Base-by-base conservation (phyloP, 2,329 filamentous ascomycete genomes). In the Colletotrichum plurivorum region DNA sequence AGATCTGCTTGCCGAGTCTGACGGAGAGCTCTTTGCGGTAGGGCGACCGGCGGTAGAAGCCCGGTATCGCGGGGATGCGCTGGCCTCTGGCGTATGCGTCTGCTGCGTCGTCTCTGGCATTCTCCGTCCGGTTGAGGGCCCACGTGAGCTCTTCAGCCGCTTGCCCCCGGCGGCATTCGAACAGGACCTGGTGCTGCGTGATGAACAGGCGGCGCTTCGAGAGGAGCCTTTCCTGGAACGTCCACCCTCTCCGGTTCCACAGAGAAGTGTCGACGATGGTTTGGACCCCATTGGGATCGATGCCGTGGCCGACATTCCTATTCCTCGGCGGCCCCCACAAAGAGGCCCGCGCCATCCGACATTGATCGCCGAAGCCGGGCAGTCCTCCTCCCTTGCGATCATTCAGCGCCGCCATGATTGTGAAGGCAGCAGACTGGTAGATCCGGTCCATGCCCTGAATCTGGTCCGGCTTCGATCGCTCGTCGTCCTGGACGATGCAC, bases 401-500 rank as follows among this genome's bases (percentile, higher is more conserved):
- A 8, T 80, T 79, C 18, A 79, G 72, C 1, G 81, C 82, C 1
- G 81, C 81, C 39, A 84, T 76, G 7, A 85, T 80, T 13, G 81
- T 82, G 31, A 85, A 78, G 54, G 81, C 80, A 5, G 84, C 79
- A 56, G 83, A 81, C 25, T 79, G 74, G 72, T 84, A 85, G 48
- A 85, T 76, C 56, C 77, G 80, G 22, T 81, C 82, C 83, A 85
- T 85, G 69, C 83, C 77, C 27, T 76, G 74, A 49, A 83, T 75
- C 59, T 84, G 80, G 15, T 75, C 74, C 20, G 78, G 78, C 71
- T 78, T 79, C 67, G 81, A 79, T 16, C 73, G 73, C 18, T 76
- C 74, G 61, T 84, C 80, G 64, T 84, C 81, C 69, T 85, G 84
- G 2, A 82, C 75, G 60, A 84, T 82, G 65, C 82, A 84, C 48